A percentile compares a stretch with the other conserved stretches of the same genome.
Evolutionary conservation across 2,329 filamentous ascomycete genomes (phyloP).

Genomic region (Didymella sp.): DNA sequence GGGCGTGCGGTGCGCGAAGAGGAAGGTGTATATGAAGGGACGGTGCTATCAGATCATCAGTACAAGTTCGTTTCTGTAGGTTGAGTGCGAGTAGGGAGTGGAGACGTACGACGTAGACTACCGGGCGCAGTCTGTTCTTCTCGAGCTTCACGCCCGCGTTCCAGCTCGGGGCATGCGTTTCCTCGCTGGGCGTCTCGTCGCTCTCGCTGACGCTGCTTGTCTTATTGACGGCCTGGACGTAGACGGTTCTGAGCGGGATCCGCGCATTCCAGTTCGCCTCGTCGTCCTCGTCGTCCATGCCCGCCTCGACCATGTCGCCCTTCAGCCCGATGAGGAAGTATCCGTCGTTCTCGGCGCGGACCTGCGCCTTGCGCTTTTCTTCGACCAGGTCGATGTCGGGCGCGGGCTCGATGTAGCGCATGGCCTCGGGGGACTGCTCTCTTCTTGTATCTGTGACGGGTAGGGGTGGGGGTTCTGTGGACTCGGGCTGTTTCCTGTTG

Average conservation of each 20-base stretch:
- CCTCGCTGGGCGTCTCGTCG: constrained; percentile 32
- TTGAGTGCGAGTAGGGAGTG: too few relatives aligned
- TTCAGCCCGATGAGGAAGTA: constrained; percentile 73
- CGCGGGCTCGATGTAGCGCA: constrained; percentile 48
- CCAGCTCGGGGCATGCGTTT: constrained; percentile 20
- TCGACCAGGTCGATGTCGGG: constrained; percentile 59
- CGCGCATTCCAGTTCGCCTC: constrained; percentile 54
- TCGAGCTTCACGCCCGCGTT: constrained; percentile 11
- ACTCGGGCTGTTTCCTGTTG: constrained; percentile 27
- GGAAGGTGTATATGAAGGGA: constrained; percentile 79
- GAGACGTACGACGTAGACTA: constrained; percentile 70
- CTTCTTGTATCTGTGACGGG: constrained; percentile 4
- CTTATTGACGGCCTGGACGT: constrained; percentile 66
- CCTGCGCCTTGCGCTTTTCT: constrained; percentile 65
- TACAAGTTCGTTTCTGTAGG: too few relatives aligned
- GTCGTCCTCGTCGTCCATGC: constrained; percentile 54
- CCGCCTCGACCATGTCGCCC: constrained; percentile 65
- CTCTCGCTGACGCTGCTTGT: constrained; percentile 20
- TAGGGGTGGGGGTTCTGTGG: neutral
- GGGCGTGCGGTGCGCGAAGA: constrained; percentile 70
- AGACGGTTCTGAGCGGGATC: constrained; percentile 69
- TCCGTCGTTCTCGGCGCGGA: constrained; percentile 55
- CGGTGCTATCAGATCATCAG: too few relatives aligned
- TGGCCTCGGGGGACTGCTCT: constrained; percentile 30
- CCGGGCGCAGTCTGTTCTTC: constrained; percentile 63